These are phyloP conservation scores for Tremella yokohamensis DNA, from an alignment of 768 basidiomycete genomes.

Conservation along the genomic window DNA sequence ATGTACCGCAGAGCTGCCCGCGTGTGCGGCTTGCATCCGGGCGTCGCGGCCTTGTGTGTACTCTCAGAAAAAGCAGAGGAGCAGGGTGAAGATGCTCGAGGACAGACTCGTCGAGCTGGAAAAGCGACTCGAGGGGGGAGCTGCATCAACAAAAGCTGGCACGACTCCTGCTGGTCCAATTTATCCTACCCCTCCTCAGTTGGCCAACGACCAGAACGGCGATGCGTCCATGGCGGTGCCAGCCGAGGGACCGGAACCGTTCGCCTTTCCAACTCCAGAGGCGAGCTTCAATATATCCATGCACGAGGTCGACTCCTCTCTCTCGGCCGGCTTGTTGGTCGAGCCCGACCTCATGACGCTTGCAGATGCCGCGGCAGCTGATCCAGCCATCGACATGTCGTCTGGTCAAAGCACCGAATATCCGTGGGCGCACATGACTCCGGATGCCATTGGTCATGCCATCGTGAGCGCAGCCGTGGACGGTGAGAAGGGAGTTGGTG, in stretches of 20 bases:
- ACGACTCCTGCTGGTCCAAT: too few species aligned
- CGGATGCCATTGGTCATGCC: constrained; percentile 20
- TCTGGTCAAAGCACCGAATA: constrained; percentile 1
- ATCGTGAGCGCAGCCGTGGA: constrained; percentile 25
- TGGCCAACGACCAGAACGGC: background rate
- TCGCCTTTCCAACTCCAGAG: constrained; percentile 6
- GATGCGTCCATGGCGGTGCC: background rate
- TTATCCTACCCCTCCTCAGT: too few species aligned
- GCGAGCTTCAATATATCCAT: constrained; percentile 16
- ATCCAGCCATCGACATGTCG: constrained; percentile 3
- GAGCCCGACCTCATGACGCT: constrained; percentile 47
- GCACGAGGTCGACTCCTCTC: constrained; percentile 1
- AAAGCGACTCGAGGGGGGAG: constrained; percentile 22
- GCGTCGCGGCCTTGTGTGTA: constrained; percentile 34
- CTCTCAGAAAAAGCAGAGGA: constrained; percentile 40
- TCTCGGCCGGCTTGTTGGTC: background rate
- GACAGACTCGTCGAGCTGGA: constrained; percentile 42
- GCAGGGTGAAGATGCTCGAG: constrained; percentile 34
- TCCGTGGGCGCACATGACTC: constrained; percentile 29
- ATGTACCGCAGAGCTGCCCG: constrained; percentile 38
- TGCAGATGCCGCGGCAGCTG: constrained; percentile 40
- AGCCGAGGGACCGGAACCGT: background rate
- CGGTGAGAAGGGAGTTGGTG: constrained; percentile 30
- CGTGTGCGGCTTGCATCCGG: constrained; percentile 27
- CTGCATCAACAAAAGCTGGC: background rate